Evolutionary conservation across 2,329 filamentous ascomycete species (phyloP).

Genomic region (Phaeophleospora eucalypticola): DNA sequence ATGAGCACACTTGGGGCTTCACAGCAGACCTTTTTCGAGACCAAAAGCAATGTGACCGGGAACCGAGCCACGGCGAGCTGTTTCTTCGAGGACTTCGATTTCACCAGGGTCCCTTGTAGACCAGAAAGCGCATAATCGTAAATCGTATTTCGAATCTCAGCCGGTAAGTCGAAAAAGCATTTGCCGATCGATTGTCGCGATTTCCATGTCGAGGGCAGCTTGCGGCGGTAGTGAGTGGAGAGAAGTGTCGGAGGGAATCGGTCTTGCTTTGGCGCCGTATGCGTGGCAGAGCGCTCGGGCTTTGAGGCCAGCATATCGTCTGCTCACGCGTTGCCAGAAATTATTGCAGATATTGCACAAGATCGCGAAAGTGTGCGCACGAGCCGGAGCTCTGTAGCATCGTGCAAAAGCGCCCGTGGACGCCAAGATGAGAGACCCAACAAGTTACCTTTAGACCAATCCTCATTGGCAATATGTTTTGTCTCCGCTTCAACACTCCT

Average conservation of each 20-base stretch:
- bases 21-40: neutral
- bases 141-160: neutral
- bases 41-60: neutral
- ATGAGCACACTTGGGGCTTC: neutral
- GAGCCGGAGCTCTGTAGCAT: neutral
- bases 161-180: neutral
- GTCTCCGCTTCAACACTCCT: neutral
- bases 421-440: neutral
- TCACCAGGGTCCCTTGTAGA: neutral
- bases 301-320: neutral
- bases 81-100: neutral
- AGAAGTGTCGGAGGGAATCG: neutral
- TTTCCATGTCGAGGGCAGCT: neutral
- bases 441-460: neutral
- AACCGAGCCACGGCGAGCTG: neutral
- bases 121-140: neutral
- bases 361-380: neutral
- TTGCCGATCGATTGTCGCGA: neutral
- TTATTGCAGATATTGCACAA: neutral
- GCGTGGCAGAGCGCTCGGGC: neutral
- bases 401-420: neutral
- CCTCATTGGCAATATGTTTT: neutral
- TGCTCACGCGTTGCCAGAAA: too few species aligned
- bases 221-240: neutral
- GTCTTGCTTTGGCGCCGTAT: neutral